A percentile compares a stretch with the other conserved stretches of the same genome.
These are phyloP conservation scores for Suillus weaverae DNA, from an alignment of 768 basidiomycete species.

Conservation along the genomic window DNA sequence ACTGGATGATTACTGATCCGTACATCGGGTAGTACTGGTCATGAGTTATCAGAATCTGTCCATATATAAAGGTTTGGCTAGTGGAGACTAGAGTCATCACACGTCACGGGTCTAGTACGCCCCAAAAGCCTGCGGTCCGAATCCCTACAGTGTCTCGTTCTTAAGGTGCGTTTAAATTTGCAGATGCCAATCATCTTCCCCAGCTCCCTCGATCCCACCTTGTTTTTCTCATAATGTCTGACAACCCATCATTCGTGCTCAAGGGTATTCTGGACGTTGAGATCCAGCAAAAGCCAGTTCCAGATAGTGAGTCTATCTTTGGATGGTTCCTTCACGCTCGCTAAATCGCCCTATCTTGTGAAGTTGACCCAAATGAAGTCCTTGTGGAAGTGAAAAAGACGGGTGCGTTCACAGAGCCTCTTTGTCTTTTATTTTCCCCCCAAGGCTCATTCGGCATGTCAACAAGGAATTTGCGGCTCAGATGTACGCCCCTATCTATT, in stretches of 20 bases:
- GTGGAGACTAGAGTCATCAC: not conserved
- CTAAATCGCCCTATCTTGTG: slow-evolving; percentile 9
- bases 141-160: not conserved
- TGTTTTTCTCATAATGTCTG: slow-evolving; percentile 47
- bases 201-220: slow-evolving; percentile 6
- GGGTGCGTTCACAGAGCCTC: slow-evolving; percentile 44
- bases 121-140: not conserved
- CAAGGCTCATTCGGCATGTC: slow-evolving; percentile 14
- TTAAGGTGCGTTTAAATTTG: slow-evolving; percentile 1
- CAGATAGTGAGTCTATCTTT: slow-evolving; percentile 49
- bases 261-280: slow-evolving; percentile 62
- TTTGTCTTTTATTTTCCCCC: slow-evolving; percentile 1
- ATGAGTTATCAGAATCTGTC: not conserved
- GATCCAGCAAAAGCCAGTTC: slow-evolving; percentile 76
- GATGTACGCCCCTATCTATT: slow-evolving; percentile 51
- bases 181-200: not conserved
- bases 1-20: no score
- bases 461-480: slow-evolving; percentile 84
- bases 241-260: slow-evolving; percentile 81
- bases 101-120: not conserved
- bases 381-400: slow-evolving; percentile 92
- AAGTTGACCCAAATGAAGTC: slow-evolving; percentile 74
- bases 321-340: slow-evolving; percentile 1
- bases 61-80: not conserved
- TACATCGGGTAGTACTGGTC: not conserved